Evolutionary conservation across 768 basidiomycete genomes (phyloP), one percentile per base, ranked within the genome.

Genomic region (Kwoniella sp.): DNA sequence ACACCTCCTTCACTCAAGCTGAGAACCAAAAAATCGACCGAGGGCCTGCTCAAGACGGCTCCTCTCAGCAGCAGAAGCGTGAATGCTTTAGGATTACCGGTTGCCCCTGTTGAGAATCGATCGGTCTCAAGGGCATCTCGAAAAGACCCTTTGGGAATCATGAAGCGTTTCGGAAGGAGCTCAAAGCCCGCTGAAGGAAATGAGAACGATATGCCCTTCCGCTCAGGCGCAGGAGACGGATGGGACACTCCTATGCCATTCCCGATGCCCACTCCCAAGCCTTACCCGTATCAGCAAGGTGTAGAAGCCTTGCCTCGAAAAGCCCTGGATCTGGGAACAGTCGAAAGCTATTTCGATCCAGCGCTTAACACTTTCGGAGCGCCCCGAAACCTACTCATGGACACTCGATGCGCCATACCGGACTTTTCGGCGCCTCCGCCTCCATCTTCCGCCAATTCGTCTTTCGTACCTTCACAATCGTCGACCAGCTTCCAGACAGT

Each of bases 1-100:
- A 29, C 51, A 2, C 25, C 26, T n/a, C 51, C 51, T 2, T n/a
- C 25, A 19, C 15, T n/a, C 50, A 53, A 27, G 1, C 21, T 50
- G 19, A 19, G 47, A 36, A 17, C 19, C 25, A 56, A 55, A 21
- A 62, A 56, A 37, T 56, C 60, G 3, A 48, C 21, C 26, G 47
- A 56, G 1, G 19, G 30, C 1, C 15, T 49, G 2, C 10, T 24
- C 13, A 46, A 15, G 1, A 3, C 15, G 1, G 53, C 25, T 19
- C 62, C 62, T 8, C 27, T 64, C 22, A 44, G 33, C n/a, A 44
- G 36, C 33, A 57, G 33, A 37, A 64, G 47, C 27, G 37, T 64
- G 49, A 64, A 64, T 36, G 46, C 62, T 10, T 1, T 64, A 7
- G 56, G 55, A 26, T 36, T 57, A 22, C 62, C 62, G n/a, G 61